Conservation (phyloP, 306 rosid species). For the Canavalia gladiata region DNA sequence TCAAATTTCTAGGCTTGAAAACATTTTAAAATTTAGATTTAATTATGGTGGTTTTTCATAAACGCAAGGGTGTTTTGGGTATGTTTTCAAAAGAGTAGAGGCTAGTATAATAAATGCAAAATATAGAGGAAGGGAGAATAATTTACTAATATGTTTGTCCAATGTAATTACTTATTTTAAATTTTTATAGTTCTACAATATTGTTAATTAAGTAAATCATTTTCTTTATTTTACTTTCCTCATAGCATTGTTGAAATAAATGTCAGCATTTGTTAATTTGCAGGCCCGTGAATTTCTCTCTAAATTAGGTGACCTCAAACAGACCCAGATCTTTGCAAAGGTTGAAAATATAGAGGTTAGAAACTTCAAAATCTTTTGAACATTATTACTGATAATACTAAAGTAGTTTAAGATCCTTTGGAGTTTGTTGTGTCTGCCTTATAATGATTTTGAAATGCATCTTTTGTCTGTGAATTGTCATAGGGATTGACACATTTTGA, state of each 20-base stretch:
- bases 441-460: conserved; percentile 38
- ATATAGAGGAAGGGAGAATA: conserved; percentile 43
- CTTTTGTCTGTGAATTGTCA: conserved; percentile 39
- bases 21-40: conserved; percentile 1
- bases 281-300: conserved; percentile 70
- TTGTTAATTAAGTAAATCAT: conserved; percentile 7
- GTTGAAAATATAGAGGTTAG: conserved; percentile 83
- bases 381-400: background rate
- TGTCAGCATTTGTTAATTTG: conserved; percentile 51
- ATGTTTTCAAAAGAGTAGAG: conserved; percentile 14
- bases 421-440: background rate
- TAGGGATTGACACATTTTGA: conserved; percentile 87
- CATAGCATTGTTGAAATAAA: background rate
- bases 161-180: background rate
- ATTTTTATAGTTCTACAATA: conserved; percentile 12
- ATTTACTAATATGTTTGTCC: background rate
- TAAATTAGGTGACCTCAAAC: conserved; percentile 64
- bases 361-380: conserved; percentile 20
- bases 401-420: conserved; percentile 16
- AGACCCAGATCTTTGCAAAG: conserved; percentile 85
- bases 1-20: background rate
- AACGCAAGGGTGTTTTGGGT: background rate
- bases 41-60: background rate
- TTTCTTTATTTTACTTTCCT: conserved; percentile 12
- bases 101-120: conserved; percentile 42